phyloP scores from a whole-genome alignment of 768 basidiomycete species.

The Erythrobasidium yunnanense region DNA sequence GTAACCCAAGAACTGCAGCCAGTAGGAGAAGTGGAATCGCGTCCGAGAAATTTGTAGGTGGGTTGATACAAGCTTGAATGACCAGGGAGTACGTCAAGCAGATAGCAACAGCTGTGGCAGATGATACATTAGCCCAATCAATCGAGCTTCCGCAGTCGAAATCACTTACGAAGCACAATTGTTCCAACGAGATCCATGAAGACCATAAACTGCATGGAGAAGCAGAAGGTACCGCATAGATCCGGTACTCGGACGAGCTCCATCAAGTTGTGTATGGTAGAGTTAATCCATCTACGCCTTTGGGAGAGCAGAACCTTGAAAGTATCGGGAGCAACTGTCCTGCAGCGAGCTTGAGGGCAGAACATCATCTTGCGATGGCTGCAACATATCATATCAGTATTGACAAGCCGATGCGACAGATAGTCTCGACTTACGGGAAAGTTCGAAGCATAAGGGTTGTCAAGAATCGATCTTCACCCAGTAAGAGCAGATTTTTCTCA shows the following conservation, averaged over 20 bases:
- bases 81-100: constrained; percentile 77
- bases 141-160: too few species aligned
- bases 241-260: constrained; percentile 94
- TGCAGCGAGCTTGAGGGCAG: constrained; percentile 84
- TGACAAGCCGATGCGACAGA: too few species aligned
- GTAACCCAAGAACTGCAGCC: constrained; percentile 80
- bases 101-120: constrained; percentile 91
- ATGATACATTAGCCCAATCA: too few species aligned
- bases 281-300: constrained; percentile 98
- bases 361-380: constrained; percentile 96
- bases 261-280: constrained; percentile 98
- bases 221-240: constrained; percentile 97
- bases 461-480: constrained; percentile 97
- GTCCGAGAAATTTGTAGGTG: constrained; percentile 75
- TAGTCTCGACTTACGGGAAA: constrained; percentile 52
- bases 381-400: too few species aligned
- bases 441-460: constrained; percentile 92
- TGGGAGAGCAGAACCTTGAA: constrained; percentile 88
- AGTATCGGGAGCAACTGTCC: constrained; percentile 91
- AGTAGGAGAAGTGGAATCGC: constrained; percentile 88
- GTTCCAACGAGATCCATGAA: constrained; percentile 49
- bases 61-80: constrained; percentile 60
- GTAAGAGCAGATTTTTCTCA: constrained; percentile 89
- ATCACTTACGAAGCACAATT: constrained; percentile 31
- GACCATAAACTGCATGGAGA: constrained; percentile 99